Evolutionary conservation across 2,329 filamentous ascomycete species (phyloP), one percentile per base, ranked within the genome.

Genomic region (Stagonosporopsis vannaccii): DNA sequence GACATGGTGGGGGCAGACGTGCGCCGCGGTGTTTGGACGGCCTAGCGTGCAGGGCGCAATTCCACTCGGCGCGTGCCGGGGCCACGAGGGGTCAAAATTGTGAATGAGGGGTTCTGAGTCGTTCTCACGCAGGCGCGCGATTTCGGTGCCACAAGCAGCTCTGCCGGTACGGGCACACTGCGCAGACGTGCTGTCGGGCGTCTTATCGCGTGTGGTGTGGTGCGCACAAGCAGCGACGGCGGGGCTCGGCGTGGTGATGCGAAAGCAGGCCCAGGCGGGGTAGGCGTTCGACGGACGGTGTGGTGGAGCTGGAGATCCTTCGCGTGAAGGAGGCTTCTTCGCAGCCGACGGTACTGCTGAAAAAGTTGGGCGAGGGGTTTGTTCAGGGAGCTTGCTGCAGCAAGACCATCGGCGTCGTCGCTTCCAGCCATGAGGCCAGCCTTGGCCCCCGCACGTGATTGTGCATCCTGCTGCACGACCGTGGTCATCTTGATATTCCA

Each of bases 1-100:
- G 83, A 85, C 83, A 85, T 85, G 70, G 15, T 51, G 42, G 36
- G 35, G 4, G 19, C 42, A 36, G 53, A 35, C 33, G 35, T 54
- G 49, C 53, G 60, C 62, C 58, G 59, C 61, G 61, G 48, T 58
- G 51, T 54, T 52, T 57, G 56, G 55, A 52, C 55, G 56, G 46
- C 44, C 59, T 51, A 58, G 57, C 55, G 41, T 66, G 56, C 56
- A 62, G 56, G 53, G 61, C 65, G 60, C 62, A 61, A 60, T 58
- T 55, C 56, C 53, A 56, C 54, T 61, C 53, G 45, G 61, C 56
- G 59, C 58, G 53, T 61, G 51, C 46, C 52, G 54, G 55, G 46
- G 44, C 37, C 50, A 58, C 63, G 68, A 70, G 63, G 66, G 64
- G 63, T 67, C 45, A 66, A 71, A 70, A 68, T 63, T 66, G 63